phyloP scores from a whole-genome alignment of 2,329 filamentous ascomycete genomes.

The Emmonsiellopsis sp. region DNA sequence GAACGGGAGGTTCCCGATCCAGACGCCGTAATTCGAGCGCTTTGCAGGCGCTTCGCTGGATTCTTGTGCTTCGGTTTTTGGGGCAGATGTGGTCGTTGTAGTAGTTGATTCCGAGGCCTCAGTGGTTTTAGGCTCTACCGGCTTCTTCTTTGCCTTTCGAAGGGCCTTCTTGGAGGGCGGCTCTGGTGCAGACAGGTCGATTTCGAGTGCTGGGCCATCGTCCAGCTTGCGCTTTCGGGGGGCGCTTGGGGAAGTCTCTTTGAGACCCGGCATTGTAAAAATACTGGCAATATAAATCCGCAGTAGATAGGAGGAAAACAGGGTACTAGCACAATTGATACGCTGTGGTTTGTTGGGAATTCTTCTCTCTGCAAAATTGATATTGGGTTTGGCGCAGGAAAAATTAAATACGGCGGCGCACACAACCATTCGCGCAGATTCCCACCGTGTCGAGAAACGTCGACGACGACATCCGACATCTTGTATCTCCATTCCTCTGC shows the following conservation, averaged over 20 bases:
- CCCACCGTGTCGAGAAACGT: no score
- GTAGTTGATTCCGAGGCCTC: slow-evolving; percentile 24
- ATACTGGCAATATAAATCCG: neutral
- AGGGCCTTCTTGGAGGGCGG: slow-evolving; percentile 91
- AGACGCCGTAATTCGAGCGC: slow-evolving; percentile 76
- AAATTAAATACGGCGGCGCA: no score
- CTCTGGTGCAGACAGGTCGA: slow-evolving; percentile 81
- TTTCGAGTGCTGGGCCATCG: slow-evolving; percentile 60
- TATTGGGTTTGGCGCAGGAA: no score
- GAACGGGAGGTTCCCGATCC: slow-evolving; percentile 95
- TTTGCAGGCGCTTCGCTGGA: slow-evolving; percentile 19
- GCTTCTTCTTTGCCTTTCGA: slow-evolving; percentile 71
- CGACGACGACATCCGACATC: no score
- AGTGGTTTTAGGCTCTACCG: slow-evolving; percentile 14
- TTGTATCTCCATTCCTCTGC: no score
- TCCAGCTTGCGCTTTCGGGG: slow-evolving; percentile 59
- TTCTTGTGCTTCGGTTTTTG: neutral
- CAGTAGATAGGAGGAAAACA: neutral
- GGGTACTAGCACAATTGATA: neutral
- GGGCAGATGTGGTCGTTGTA: slow-evolving; percentile 23
- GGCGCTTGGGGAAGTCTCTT: slow-evolving; percentile 2
- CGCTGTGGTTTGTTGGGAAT: neutral
- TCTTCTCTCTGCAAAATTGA: neutral
- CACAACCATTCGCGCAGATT: no score
- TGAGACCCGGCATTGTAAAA: slow-evolving; percentile 2